Percentiles rank a stretch among this genome's conserved stretches.
Evolutionary conservation across 768 basidiomycete species (phyloP).

Genomic region (Rhizopogon roseolus): DNA sequence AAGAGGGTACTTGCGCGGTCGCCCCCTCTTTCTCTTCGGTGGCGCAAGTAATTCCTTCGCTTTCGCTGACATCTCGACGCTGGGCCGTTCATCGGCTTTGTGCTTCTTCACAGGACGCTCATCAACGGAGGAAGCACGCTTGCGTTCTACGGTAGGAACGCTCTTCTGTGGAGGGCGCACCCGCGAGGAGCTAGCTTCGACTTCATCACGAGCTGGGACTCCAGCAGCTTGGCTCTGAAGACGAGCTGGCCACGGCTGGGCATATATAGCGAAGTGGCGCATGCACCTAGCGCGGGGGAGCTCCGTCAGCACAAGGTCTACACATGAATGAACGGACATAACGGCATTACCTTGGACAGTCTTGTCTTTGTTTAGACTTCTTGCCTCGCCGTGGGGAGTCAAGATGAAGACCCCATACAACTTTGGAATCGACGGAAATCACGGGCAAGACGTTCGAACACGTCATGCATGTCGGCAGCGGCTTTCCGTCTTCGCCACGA

Average conservation of each 20-base stretch:
- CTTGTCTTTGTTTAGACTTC: slow-evolving; percentile 59
- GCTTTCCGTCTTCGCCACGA: slow-evolving; percentile 60
- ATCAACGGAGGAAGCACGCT: slow-evolving; percentile 41
- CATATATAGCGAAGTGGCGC: slow-evolving; percentile 77
- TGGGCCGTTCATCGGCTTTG: slow-evolving; percentile 36
- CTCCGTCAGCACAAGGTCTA: slow-evolving; percentile 8
- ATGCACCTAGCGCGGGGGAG: slow-evolving; percentile 50
- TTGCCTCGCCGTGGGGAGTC: slow-evolving; percentile 42
- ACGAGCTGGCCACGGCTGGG: slow-evolving; percentile 65
- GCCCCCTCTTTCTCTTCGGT: slow-evolving; percentile 28
- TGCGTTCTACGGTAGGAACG: slow-evolving; percentile 48
- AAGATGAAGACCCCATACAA: slow-evolving; percentile 66
- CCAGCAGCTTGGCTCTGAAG: slow-evolving; percentile 39
- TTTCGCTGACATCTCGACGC: slow-evolving; percentile 27
- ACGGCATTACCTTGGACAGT: slow-evolving; percentile 63
- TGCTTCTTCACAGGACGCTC: slow-evolving; percentile 44
- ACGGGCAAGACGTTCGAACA: slow-evolving; percentile 70
- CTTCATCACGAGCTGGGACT: slow-evolving; percentile 41
- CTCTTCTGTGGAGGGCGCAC: slow-evolving; percentile 46
- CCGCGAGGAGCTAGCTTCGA: slow-evolving; percentile 28
- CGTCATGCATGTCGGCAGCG: slow-evolving; percentile 65
- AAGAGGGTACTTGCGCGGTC: slow-evolving; percentile 30
- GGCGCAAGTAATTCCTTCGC: slow-evolving; percentile 27
- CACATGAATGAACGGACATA: slow-evolving; percentile 17
- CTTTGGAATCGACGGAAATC: slow-evolving; percentile 68